Evolutionary conservation across 495 filamentous ascomycete species (phyloP), one percentile per base, ranked within the genome.

Genomic region (Opeltia flavorubescens): DNA sequence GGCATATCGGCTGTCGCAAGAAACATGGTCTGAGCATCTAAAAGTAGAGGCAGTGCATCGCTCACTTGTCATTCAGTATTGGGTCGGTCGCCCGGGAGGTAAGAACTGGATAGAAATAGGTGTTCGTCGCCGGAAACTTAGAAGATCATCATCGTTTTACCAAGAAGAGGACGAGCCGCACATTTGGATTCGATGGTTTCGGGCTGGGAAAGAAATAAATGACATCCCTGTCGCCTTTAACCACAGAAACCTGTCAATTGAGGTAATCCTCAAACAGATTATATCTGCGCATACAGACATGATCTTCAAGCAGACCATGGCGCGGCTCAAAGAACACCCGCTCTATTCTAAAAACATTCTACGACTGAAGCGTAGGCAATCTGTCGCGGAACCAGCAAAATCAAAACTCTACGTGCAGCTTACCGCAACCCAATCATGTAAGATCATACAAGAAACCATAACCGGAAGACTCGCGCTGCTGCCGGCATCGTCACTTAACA

Each of bases 41-140:
- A 73, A 74, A 44, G 70, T 93, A 8, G 83, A 94, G 58, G 62
- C 77, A 43, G 66, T 94, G 33, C 79, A 86, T 51, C 76, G 91
- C 31, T 80, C 78, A 13, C 65, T 96, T 47, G 74, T 87, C 12
- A 70, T 98, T 43, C 88, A 95, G 50, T 98, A 98, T 60, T 98
- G 91, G 91, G 61, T 72, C 15, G 68, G 76, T 31, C 74, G 75
- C 46, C 65, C 74, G 24, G 76, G 75, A 9, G 63, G 69, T 3
- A 93, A 87, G 66, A 91, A 77, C 60, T 96, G 91, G 88, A 69
- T 96, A 38, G 81, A 94, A 34, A 70, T 95, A n/a, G 86, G 86
- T 2, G 68, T 91, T 24, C 67, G 75, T 49, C 83, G 84, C 55
- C 77, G 79, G 33, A 76, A 61, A 53, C 50, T 64, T 51, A 35